Evolutionary conservation across 176 grass and related monocot species (phyloP).

Genomic region (Oryza coarctata): DNA sequence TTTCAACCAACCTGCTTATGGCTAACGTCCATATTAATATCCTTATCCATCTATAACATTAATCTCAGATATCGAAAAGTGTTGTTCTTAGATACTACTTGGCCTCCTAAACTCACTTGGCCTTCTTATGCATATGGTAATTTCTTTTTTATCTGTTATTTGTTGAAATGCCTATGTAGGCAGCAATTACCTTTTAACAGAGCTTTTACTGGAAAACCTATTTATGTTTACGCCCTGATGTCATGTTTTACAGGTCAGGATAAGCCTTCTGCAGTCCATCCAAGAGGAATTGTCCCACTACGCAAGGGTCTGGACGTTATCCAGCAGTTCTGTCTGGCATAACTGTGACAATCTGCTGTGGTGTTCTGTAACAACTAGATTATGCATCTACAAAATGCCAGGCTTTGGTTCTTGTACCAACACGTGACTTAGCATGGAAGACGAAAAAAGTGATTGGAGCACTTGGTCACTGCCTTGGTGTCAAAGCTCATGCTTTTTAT

Average conservation of each 20-base stretch:
- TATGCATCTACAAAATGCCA: conserved; percentile 66
- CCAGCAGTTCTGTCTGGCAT: conserved; percentile 60
- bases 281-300: conserved; percentile 66
- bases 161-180: neutral
- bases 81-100: no score
- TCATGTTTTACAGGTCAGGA: conserved; percentile 55
- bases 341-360: conserved; percentile 66
- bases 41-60: no score
- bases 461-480: conserved; percentile 65
- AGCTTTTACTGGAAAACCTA: neutral
- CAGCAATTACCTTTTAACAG: conserved; percentile 1
- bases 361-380: conserved; percentile 65
- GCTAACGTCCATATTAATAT: no score
- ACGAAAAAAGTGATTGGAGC: conserved; percentile 60
- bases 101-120: no score
- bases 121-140: conserved; percentile 72
- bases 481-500: conserved; percentile 59
- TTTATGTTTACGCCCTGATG: neutral
- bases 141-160: neutral
- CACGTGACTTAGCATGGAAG: conserved; percentile 52
- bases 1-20: no score
- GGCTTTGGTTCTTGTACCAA: conserved; percentile 69
- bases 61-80: no score
- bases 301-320: conserved; percentile 73
- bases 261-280: conserved; percentile 60